These are phyloP conservation scores for Monilinia aucupariae DNA, from an alignment of 2,329 filamentous ascomycete species.

Conservation along the genomic window DNA sequence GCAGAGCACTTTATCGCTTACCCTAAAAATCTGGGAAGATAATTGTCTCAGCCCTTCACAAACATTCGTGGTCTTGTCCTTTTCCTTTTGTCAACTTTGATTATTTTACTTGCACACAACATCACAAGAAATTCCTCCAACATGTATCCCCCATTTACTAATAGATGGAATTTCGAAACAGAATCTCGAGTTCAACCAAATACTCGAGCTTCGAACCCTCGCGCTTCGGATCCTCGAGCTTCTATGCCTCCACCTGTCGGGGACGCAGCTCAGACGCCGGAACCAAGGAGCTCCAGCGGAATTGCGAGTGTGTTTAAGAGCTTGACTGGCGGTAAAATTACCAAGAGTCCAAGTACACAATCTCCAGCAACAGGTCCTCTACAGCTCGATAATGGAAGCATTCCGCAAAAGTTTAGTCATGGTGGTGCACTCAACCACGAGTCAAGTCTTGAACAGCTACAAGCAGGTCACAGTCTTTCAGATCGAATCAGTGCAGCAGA, in stretches of 20 bases:
- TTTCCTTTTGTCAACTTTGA: constrained; percentile 6
- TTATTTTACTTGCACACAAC: not conserved
- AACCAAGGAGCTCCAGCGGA: constrained; percentile 50
- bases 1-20: not conserved
- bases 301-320: constrained; percentile 61
- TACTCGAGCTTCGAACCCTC: constrained; percentile 14
- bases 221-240: constrained; percentile 28
- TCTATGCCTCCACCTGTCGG: constrained; percentile 57
- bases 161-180: constrained; percentile 6
- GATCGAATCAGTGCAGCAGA: constrained; percentile 55
- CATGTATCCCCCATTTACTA: constrained; percentile 14
- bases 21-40: not conserved
- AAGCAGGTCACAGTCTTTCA: constrained; percentile 43
- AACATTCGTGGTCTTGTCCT: not conserved
- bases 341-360: constrained; percentile 44
- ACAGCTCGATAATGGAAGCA: constrained; percentile 39
- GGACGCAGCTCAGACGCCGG: constrained; percentile 51
- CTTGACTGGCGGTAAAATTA: constrained; percentile 49
- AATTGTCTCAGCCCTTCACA: not conserved
- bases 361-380: constrained; percentile 39
- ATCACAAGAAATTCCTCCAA: not conserved
- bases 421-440: constrained; percentile 49
- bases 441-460: constrained; percentile 51
- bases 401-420: constrained; percentile 36
- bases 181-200: constrained; percentile 14